Evolutionary conservation across 2,329 filamentous ascomycete species (phyloP), one percentile per base, ranked within the genome.

Genomic region (Allantophomopsis lycopodina): DNA sequence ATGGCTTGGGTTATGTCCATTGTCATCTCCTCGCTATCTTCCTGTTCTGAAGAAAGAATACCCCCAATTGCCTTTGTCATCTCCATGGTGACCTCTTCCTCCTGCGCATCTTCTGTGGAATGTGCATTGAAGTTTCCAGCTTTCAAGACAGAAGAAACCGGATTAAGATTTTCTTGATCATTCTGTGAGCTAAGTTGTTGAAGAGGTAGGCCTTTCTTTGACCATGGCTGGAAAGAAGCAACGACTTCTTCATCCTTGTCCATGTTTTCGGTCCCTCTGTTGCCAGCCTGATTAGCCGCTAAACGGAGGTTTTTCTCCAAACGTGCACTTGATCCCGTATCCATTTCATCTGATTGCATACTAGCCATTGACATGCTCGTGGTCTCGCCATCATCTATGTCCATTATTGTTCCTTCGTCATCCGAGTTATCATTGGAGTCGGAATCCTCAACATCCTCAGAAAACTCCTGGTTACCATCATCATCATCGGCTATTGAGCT

Each of bases 331-430:
- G 83, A 84, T 14, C 74, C 74, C 14, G 73, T 79, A 20, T 66
- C 67, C 18, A 62, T 65, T 35, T 65, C 69, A 44, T 65, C 64
- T 16, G 73, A 75, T 18, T 71, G 70, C 2, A 68, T 65, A 8
- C 81, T 83, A 35, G 68, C 72, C 35, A 75, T 62, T 13, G 81
- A 83, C 18, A 74, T 78, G 23, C 75, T 74, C 2, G 81, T 86
- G 45, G 80, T 72, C 49, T 88, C 83, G 41, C 57, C 63, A 31
- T 54, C 57, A 44, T 89, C 84, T 35, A 94, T 65, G 30, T 79
- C 89, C 77, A 88, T 85, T 58, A 84, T 80, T 1, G 83, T 88
- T 21, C 77, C 81, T 47, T 84, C 81, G 37, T 84, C 80, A 45
- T 82, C 71, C 46, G 52, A 58, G 34, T 60, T 57, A 18, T 60